Evolutionary conservation across 192 early-diverging fungal species (phyloP).

Genomic region (Gaertneriomyces sp.): DNA sequence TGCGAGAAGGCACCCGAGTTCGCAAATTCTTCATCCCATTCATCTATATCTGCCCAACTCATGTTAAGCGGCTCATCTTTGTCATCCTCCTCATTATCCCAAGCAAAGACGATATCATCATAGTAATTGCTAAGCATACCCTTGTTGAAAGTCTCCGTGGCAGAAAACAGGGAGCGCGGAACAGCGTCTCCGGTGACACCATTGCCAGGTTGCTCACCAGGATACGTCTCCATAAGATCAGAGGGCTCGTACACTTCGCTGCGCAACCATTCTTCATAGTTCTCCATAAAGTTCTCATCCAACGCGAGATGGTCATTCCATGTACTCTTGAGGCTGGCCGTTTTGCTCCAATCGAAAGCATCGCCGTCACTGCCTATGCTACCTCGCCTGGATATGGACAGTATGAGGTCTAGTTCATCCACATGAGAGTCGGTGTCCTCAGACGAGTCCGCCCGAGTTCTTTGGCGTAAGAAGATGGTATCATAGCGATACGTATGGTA

Average conservation of each 20-base stretch:
- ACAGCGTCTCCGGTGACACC: neutral
- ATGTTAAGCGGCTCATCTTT: neutral
- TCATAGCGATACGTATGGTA: slow-evolving; percentile 56
- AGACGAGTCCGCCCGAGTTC: neutral
- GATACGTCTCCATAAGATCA: no score
- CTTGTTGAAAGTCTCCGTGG: slow-evolving; percentile 28
- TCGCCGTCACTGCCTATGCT: slow-evolving; percentile 3
- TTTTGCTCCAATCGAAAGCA: neutral
- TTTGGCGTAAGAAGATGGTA: slow-evolving; percentile 18
- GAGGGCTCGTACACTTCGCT: slow-evolving; percentile 29
- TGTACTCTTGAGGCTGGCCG: slow-evolving; percentile 15
- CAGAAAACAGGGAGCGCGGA: slow-evolving; percentile 25
- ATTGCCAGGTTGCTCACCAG: neutral
- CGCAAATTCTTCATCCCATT: neutral
- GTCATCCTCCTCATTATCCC: slow-evolving; percentile 13
- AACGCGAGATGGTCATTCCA: slow-evolving; percentile 38
- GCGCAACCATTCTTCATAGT: slow-evolving; percentile 63
- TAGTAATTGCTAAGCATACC: slow-evolving; percentile 24
- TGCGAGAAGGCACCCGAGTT: neutral
- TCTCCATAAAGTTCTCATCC: slow-evolving; percentile 57
- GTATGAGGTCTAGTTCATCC: slow-evolving; percentile 31
- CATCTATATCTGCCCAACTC: neutral
- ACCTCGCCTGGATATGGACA: slow-evolving; percentile 24
- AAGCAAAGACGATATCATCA: slow-evolving; percentile 19
- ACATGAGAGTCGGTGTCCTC: slow-evolving; percentile 13